These are phyloP conservation scores for Elongisporangium senticosum DNA, from an alignment of 352 stramenopile genomes.

Conservation along the genomic window DNA sequence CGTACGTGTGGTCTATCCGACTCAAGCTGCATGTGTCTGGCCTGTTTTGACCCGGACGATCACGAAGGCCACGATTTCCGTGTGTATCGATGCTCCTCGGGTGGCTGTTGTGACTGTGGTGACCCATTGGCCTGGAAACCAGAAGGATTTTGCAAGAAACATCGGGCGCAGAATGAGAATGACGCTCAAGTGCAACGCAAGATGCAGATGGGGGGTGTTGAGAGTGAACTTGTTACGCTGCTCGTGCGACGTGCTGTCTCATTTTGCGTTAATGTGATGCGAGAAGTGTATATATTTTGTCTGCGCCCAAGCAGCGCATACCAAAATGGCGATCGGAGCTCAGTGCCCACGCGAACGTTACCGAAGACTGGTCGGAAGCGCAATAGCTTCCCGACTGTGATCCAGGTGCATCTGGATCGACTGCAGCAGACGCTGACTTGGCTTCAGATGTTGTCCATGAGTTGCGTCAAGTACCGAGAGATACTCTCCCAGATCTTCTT, in stretches of 20 bases:
- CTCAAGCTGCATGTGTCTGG: conserved; percentile 83
- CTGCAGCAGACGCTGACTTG: conserved; percentile 54
- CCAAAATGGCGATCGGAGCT: conserved; percentile 26
- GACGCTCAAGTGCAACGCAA: conserved; percentile 1
- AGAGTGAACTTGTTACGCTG: conserved; percentile 32
- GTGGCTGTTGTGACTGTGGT: conserved; percentile 79
- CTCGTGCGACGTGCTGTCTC: conserved; percentile 37
- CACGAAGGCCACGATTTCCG: conserved; percentile 79
- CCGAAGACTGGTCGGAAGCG: conserved; percentile 39
- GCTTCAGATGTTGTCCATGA: conserved; percentile 71
- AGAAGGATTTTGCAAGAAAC: conserved; percentile 74
- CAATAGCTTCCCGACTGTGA: conserved; percentile 28
- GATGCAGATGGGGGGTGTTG: conserved; percentile 29
- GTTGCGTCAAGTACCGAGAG: conserved; percentile 60
- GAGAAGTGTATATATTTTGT: conserved; percentile 48
- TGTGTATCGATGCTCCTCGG: conserved; percentile 76
- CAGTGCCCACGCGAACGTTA: conserved; percentile 22
- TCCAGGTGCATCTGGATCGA: conserved; percentile 52
- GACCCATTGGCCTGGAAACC: conserved; percentile 74
- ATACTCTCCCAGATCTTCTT: conserved; percentile 56
- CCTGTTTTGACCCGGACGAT: conserved; percentile 72
- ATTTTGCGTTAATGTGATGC: conserved; percentile 58
- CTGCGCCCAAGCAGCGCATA: conserved; percentile 22
- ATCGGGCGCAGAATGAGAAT: conserved; percentile 15
- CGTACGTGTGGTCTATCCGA: conserved; percentile 78